Base-by-base conservation (phyloP, 2,329 filamentous ascomycete genomes). In the Macrophomina tecta region DNA sequence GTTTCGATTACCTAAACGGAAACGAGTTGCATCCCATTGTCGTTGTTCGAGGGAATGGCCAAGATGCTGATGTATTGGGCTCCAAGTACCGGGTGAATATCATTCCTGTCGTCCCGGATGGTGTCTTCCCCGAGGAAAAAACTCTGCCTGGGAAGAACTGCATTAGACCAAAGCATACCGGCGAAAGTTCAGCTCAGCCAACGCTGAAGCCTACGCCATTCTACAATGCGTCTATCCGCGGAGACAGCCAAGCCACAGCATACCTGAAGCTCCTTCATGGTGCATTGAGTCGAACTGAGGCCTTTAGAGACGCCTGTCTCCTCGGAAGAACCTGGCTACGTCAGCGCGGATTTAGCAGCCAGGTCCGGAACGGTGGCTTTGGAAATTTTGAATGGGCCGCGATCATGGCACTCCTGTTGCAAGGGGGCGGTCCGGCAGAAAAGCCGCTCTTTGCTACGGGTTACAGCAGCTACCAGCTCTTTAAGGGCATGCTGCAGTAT, bases 401-500 rank as follows among this genome's bases (percentile, higher is more conserved):
- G n/a, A 81, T 95, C 58, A 86, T 94, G 75, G 92, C 94, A 38
- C 82, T 97, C 14, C 82, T 98, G 2, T 83, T 98, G 49, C 89
- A 93, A 76, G 88, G 87, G n/a, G 92, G 92, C 32, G 90, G 89
- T 6, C 86, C 87, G 6, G 90, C 89, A 68, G 91, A 91, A 1
- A 86, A 89, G 69, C 85, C 90, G 1, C 81, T 92, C 5, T 84
- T 98, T 16, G 93, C 93, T 5, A 84, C 87, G 5, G 92, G 92
- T 7, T 91, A 97, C 73, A 97, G 91, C 81, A 91, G 91, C 78
- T 95, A 94, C 30, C 94, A 98, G 78, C 85, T 98, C 52, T 97
- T 99, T 85, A 98, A 97, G 79, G 94, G 93, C 2, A 89, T 90
- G 1, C 82, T 99, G n/a, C 94, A 97, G 75, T 95, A 94, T 71